Evolutionary conservation across 2,329 filamentous ascomycete genomes (phyloP).

Genomic region (Sordariomycetes sp.): DNA sequence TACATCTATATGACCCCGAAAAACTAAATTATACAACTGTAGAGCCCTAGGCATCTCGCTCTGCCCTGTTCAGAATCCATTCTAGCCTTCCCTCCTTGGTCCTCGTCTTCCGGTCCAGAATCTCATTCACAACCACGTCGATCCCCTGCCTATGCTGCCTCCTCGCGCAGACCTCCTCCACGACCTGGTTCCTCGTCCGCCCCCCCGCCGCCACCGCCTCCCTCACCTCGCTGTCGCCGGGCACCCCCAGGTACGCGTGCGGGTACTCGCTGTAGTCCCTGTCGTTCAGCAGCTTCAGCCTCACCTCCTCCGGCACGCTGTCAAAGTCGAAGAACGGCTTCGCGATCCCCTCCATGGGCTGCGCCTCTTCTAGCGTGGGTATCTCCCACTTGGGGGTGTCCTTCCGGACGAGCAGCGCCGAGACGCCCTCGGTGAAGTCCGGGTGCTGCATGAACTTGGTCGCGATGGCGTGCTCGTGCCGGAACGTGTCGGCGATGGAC

Average conservation of each 20-base stretch:
- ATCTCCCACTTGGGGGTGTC: constrained; percentile 66
- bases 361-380: constrained; percentile 57
- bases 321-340: constrained; percentile 55
- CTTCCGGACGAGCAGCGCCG: constrained; percentile 65
- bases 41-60: neutral
- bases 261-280: constrained; percentile 66
- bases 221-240: constrained; percentile 54
- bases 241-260: constrained; percentile 57
- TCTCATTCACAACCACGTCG: constrained; percentile 55
- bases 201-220: constrained; percentile 26
- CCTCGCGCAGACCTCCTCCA: constrained; percentile 49
- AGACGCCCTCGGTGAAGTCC: constrained; percentile 90
- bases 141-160: constrained; percentile 60
- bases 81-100: constrained; percentile 29
- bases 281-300: constrained; percentile 51
- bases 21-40: constrained; percentile 2
- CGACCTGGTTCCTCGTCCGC: constrained; percentile 43
- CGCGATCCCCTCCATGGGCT: constrained; percentile 31
- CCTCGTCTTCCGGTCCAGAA: constrained; percentile 54
- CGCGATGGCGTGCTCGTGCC: constrained; percentile 76
- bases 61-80: constrained; percentile 16
- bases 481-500: constrained; percentile 77
- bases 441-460: constrained; percentile 79
- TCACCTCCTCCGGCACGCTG: constrained; percentile 23
- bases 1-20: constrained; percentile 6